phyloP scores from a whole-genome alignment of 2,329 filamentous ascomycete species.

The Beauveria varroae region DNA sequence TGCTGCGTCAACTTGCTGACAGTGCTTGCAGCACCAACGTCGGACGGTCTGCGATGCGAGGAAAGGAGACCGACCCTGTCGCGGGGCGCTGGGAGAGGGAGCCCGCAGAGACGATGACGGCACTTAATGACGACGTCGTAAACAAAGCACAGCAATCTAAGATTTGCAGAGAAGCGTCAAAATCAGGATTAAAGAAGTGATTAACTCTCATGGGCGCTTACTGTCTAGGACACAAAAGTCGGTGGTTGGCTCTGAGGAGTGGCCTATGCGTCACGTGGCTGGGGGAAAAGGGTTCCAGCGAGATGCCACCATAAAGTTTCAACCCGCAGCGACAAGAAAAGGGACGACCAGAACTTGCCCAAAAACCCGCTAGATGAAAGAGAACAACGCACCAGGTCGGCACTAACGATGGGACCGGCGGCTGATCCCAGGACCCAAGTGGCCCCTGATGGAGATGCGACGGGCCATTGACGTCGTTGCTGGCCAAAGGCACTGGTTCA shows the following conservation, averaged over 20 bases:
- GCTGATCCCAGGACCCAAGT: neutral
- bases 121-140: no score
- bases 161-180: neutral
- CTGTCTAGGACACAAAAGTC: neutral
- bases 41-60: neutral
- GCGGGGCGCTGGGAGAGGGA: neutral
- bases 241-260: slow-evolving; percentile 8
- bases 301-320: neutral
- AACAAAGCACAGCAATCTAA: neutral
- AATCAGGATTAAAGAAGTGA: neutral
- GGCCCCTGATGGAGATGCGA: neutral
- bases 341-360: neutral
- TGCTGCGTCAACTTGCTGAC: slow-evolving; percentile 3
- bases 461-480: neutral
- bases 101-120: neutral
- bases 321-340: neutral
- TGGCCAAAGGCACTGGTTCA: no score
- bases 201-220: neutral
- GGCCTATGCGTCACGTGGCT: slow-evolving; percentile 11
- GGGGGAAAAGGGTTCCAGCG: neutral
- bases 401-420: neutral
- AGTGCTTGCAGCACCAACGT: neutral
- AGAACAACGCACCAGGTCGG: neutral
- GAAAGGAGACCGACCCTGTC: neutral
- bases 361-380: neutral